Percentiles rank a stretch among this genome's conserved stretches.
Conservation (phyloP, 2,329 filamentous ascomycete genomes). For the Chlorencoelia australis region DNA sequence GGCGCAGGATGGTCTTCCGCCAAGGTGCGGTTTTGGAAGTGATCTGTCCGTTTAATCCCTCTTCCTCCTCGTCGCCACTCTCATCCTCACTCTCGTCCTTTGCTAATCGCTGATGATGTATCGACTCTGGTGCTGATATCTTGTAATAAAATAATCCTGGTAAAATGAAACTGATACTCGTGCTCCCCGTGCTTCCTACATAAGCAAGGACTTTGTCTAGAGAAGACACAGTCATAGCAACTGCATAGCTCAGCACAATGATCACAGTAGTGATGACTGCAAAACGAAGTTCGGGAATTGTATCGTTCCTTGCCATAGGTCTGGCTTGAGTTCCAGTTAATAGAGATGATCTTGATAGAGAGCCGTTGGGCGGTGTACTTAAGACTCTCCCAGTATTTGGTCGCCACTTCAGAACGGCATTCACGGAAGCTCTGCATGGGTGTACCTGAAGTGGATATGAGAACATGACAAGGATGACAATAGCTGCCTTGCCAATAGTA, state of each 20-base stretch:
- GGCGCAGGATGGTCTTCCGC: conserved; percentile 53
- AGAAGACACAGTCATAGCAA: conserved; percentile 82
- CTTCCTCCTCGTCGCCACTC: conserved; percentile 42
- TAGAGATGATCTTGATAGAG: conserved; percentile 31
- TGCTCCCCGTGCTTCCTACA: conserved; percentile 88
- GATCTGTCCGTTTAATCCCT: conserved; percentile 21
- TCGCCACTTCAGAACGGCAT: conserved; percentile 90
- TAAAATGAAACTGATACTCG: conserved; percentile 92
- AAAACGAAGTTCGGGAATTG: conserved; percentile 81
- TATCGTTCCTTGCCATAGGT: conserved; percentile 39
- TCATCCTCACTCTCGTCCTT: conserved; percentile 85
- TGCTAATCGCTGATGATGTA: conserved; percentile 73
- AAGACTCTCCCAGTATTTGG: conserved; percentile 38
- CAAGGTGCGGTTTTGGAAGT: conserved; percentile 20
- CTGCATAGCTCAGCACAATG: conserved; percentile 73
- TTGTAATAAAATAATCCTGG: conserved; percentile 98
- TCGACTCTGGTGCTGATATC: conserved; percentile 81
- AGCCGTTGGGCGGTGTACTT: conserved; percentile 27
- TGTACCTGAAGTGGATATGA: conserved; percentile 94
- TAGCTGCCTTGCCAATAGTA: conserved; percentile 88
- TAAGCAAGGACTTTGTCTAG: conserved; percentile 89
- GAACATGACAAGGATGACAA: conserved; percentile 92
- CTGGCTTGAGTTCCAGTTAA: conserved; percentile 35
- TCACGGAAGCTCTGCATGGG: conserved; percentile 87
- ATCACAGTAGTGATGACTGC: conserved; percentile 81